A percentile compares a stretch with the other conserved stretches of the same genome.
Evolutionary conservation across 2,329 filamentous ascomycete genomes (phyloP).

Genomic region (Colletotrichum acutatum): DNA sequence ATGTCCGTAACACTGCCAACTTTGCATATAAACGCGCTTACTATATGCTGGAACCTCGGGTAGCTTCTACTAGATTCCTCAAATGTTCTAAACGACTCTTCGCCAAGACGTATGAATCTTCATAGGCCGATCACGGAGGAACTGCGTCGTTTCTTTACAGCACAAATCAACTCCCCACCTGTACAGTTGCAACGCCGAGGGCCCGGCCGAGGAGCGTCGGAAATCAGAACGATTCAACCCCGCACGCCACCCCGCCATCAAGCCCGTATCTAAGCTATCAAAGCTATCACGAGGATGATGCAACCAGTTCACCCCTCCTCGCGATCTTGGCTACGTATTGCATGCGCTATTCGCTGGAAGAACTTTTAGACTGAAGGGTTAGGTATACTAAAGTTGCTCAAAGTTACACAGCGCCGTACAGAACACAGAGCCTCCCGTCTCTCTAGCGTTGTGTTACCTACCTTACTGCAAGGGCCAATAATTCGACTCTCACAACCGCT

Average conservation of each 20-base stretch:
- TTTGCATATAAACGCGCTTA: no score
- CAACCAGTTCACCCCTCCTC: neutral
- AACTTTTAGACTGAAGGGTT: neutral
- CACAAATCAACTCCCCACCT: neutral
- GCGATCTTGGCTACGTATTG: neutral
- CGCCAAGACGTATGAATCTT: neutral
- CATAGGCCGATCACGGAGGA: constrained; percentile 27
- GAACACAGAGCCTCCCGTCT: neutral
- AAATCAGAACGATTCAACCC: neutral
- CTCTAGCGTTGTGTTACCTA: no score
- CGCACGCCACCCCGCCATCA: constrained; percentile 10
- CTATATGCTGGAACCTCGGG: neutral
- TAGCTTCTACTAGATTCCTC: neutral
- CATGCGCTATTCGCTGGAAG: neutral
- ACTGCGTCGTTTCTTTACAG: constrained; percentile 1
- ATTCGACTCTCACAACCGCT: neutral
- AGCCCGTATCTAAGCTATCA: constrained; percentile 18
- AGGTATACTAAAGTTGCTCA: no score
- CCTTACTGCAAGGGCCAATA: neutral
- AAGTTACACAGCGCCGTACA: neutral
- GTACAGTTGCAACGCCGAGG: constrained; percentile 21
- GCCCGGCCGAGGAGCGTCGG: constrained; percentile 24
- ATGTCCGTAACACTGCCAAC: no score
- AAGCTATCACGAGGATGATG: constrained; percentile 16
- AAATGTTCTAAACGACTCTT: neutral